These are phyloP conservation scores for Phytophthora ohioensis DNA, from an alignment of 352 stramenopile species.

Conservation along the genomic window DNA sequence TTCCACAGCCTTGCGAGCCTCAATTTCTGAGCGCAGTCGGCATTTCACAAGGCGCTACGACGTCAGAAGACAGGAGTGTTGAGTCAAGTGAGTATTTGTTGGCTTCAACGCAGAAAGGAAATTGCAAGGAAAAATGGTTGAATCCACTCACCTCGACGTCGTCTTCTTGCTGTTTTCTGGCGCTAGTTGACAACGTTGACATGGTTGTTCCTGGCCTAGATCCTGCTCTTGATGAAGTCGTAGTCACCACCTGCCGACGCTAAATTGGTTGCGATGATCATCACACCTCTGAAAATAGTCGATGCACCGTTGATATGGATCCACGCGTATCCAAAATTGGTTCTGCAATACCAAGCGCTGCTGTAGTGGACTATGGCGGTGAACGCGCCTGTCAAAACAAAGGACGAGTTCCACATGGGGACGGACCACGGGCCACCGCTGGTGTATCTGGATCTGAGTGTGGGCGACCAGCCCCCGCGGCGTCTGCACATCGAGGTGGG, in stretches of 20 bases:
- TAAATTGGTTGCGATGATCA: slow-evolving; percentile 23
- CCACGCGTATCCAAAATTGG: background rate
- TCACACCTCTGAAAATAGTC: slow-evolving; percentile 34
- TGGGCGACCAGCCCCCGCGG: slow-evolving; percentile 57
- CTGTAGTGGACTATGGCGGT: slow-evolving; percentile 45
- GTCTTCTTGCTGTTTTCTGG: slow-evolving; percentile 66
- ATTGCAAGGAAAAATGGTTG: background rate
- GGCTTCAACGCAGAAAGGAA: background rate
- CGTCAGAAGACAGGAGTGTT: background rate
- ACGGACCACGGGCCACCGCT: slow-evolving; percentile 48
- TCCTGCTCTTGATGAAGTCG: slow-evolving; percentile 3
- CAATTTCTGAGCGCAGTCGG: slow-evolving; percentile 75
- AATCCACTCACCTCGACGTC: slow-evolving; percentile 57
- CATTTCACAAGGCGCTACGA: slow-evolving; percentile 77
- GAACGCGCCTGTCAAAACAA: slow-evolving; percentile 51
- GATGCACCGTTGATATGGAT: background rate
- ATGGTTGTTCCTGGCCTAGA: slow-evolving; percentile 14
- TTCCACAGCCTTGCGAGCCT: slow-evolving; percentile 75
- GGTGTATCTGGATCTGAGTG: slow-evolving; percentile 72
- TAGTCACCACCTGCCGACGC: background rate
- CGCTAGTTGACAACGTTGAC: slow-evolving; percentile 49
- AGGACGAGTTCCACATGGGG: slow-evolving; percentile 58
- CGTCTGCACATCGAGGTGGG: slow-evolving; percentile 74
- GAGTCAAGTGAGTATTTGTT: background rate
- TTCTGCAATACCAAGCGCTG: too few relatives aligned